A percentile compares a stretch with the other conserved stretches of the same genome.
Evolutionary conservation across 768 basidiomycete genomes (phyloP).

Genomic region (Clitopilus passeckerianus): DNA sequence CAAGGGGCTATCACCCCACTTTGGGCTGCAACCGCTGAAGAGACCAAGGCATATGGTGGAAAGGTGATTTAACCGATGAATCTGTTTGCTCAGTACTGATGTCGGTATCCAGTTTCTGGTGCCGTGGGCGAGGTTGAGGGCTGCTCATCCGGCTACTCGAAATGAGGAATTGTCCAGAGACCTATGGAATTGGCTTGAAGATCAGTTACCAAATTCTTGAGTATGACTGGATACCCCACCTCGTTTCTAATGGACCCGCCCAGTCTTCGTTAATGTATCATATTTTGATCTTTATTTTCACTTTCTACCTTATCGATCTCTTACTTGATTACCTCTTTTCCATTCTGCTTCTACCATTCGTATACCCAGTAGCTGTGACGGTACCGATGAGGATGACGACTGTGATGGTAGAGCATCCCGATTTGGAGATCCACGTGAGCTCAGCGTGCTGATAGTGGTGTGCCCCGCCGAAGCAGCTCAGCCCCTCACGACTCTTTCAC

Average conservation of each 20-base stretch:
- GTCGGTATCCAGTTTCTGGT: constrained; percentile 20
- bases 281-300: neutral
- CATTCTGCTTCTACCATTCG: neutral
- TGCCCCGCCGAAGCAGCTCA: neutral
- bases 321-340: too few relatives aligned
- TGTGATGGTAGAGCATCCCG: neutral
- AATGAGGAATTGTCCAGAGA: constrained; percentile 18
- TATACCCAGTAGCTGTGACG: neutral
- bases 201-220: constrained; percentile 14
- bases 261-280: neutral
- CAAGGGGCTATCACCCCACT: neutral
- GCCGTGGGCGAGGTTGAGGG: constrained; percentile 26
- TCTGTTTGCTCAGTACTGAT: neutral
- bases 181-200: constrained; percentile 31
- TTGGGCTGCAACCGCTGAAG: neutral
- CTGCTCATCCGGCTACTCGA: constrained; percentile 10
- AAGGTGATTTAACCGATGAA: neutral
- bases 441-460: neutral
- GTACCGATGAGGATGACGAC: neutral
- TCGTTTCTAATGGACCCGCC: too few relatives aligned
- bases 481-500: neutral
- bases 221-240: neutral
- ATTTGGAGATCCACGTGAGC: neutral
- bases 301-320: neutral
- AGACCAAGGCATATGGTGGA: neutral